A percentile compares a stretch with the other conserved stretches of the same genome.
Evolutionary conservation across 257 asterid species (phyloP).

Genomic region (Pogostemon cablin): DNA sequence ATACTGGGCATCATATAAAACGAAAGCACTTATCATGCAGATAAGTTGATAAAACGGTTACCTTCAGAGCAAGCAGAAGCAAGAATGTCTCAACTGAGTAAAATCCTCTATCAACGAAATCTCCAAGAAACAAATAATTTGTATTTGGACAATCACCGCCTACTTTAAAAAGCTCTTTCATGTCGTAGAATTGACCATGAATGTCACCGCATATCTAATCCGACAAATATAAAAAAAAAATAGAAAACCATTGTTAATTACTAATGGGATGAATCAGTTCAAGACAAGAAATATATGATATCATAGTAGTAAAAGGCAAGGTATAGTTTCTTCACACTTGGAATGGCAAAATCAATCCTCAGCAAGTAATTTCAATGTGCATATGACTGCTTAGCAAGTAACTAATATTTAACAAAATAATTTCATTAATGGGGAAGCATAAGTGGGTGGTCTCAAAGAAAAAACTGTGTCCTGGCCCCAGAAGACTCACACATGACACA

Average conservation of each 20-base stretch:
- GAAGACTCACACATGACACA: not conserved
- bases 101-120: conserved; percentile 93
- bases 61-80: conserved; percentile 93
- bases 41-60: conserved; percentile 33
- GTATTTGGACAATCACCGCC: conserved; percentile 96
- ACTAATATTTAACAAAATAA: not conserved
- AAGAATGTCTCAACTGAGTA: conserved; percentile 96
- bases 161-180: conserved; percentile 94
- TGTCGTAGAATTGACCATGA: conserved; percentile 95
- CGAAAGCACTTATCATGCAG: conserved; percentile 5
- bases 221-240: conserved; percentile 29
- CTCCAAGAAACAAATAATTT: conserved; percentile 94
- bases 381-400: not conserved
- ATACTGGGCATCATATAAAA: conserved; percentile 1
- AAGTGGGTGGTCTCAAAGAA: not conserved
- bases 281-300: not conserved
- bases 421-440: not conserved
- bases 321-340: not conserved
- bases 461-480: not conserved
- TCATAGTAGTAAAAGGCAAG: not conserved
- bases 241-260: conserved; percentile 7
- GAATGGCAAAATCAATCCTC: conserved; percentile 2
- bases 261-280: conserved; percentile 15
- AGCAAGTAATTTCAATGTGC: not conserved
- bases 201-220: conserved; percentile 94